Base-by-base conservation (phyloP, 768 basidiomycete genomes). In the Rhodotorula babjevae region DNA sequence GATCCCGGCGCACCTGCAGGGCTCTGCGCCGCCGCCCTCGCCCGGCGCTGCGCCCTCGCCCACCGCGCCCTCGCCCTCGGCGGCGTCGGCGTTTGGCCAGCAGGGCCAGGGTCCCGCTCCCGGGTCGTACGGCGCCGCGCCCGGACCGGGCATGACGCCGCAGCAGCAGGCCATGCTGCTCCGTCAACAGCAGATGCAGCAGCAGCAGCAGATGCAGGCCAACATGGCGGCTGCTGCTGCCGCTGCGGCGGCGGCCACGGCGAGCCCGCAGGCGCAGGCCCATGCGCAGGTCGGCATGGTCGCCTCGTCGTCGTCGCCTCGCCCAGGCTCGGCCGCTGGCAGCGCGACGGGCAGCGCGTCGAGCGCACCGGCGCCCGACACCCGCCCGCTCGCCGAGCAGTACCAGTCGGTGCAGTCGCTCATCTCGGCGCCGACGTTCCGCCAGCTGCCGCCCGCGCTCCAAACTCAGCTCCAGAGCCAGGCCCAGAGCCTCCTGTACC, bases 121-220 rank as follows among this genome's bases (percentile, higher is more conserved):
- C n/a, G 36, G 36, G 36, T 4, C 36, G 36, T 36, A 5, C 36
- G 36, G 36, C 36, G 36, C 36, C 5, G 5, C 44, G 44, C 44
- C 6, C 8, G 44, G 44, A 2, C 44, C 67, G 19, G 63, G 62
- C 19, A 52, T 71, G 31, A 40, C 68, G 27, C 63, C 71, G 52
- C 69, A 73, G 27, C 76, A 71, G 58, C 76, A 76, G 58, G 61
- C 67, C 27, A 66, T 67, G 55, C 42, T 71, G 15, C 69, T 71
- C 6, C 64, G 65, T 31, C 68, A 76, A 47, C 69, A 73, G 50
- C 63, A 52, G 25, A 68, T 69, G 46, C 59, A 58, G 27, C 67
- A 67, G 14, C 63, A 61, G 59, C 67, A 65, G 25, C 72, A 73
- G 60, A 63, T 42, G 58, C 50, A 67, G 29, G 44, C 44, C 6